phyloP scores from a whole-genome alignment of 1,284 basidiomycete species.

The Veloboletus limbatus region DNA sequence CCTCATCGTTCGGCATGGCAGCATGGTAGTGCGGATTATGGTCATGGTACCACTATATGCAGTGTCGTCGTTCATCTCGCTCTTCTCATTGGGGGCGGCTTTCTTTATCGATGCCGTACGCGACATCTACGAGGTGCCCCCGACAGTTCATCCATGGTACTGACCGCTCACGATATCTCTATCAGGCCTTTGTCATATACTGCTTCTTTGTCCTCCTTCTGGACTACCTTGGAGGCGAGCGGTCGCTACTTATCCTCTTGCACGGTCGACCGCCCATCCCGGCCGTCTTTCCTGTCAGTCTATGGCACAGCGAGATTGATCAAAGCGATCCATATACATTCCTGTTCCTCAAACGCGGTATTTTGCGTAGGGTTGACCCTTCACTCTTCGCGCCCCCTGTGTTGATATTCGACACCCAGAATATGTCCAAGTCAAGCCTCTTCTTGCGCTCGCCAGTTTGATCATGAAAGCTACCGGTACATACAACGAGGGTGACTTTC shows the following conservation, averaged over 20 bases:
- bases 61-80: constrained; percentile 86
- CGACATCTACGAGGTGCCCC: constrained; percentile 90
- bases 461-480: constrained; percentile 84
- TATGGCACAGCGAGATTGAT: constrained; percentile 80
- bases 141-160: neutral
- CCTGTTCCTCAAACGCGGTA: constrained; percentile 90
- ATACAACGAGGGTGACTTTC: constrained; percentile 89
- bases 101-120: constrained; percentile 95
- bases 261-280: constrained; percentile 87
- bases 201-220: constrained; percentile 84
- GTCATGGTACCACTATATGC: constrained; percentile 96
- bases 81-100: constrained; percentile 92
- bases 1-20: constrained; percentile 30
- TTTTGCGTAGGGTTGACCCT: constrained; percentile 68
- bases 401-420: constrained; percentile 48
- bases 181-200: constrained; percentile 94
- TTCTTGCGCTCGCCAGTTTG: constrained; percentile 82
- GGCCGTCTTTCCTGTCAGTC: constrained; percentile 81
- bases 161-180: neutral
- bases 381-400: neutral
- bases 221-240: constrained; percentile 89
- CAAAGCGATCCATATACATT: constrained; percentile 93
- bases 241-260: constrained; percentile 86
- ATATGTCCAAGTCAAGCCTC: constrained; percentile 96
- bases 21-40: constrained; percentile 95